Conservation (phyloP, 129 eudicot genomes). For the Helianthus tuberosus region DNA sequence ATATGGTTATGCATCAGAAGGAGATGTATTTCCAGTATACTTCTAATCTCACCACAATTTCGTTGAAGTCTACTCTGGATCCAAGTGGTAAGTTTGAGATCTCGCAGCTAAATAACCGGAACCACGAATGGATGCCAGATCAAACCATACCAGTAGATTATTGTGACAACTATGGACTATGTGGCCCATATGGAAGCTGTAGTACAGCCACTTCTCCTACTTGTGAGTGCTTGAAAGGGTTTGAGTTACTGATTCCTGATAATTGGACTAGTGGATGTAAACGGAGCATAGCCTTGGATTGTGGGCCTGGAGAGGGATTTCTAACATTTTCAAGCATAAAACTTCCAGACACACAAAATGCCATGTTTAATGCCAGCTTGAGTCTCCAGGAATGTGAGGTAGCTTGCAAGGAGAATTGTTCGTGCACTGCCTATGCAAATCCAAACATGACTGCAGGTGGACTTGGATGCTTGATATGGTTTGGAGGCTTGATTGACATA, state of each 20-base stretch:
- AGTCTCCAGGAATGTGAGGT: slow-evolving; percentile 25
- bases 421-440: background rate
- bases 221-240: no score
- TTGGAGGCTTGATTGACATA: slow-evolving; percentile 40
- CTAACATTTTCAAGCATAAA: slow-evolving; percentile 21
- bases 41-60: no score
- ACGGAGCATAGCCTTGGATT: slow-evolving; percentile 19
- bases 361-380: slow-evolving; percentile 29
- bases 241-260: no score
- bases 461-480: slow-evolving; percentile 54
- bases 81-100: no score
- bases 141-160: no score
- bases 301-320: slow-evolving; percentile 39
- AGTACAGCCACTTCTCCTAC: no score
- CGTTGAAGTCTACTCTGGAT: no score
- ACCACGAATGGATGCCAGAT: background rate
- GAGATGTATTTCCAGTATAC: no score
- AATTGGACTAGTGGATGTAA: slow-evolving; percentile 55
- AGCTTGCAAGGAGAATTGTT: slow-evolving; percentile 42
- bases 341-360: slow-evolving; percentile 37
- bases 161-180: no score
- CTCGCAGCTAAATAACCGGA: background rate
- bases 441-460: background rate
- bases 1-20: no score
- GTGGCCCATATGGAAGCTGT: no score